Conservation (phyloP, 2,329 filamentous ascomycete species). For the Fusarium sp. region DNA sequence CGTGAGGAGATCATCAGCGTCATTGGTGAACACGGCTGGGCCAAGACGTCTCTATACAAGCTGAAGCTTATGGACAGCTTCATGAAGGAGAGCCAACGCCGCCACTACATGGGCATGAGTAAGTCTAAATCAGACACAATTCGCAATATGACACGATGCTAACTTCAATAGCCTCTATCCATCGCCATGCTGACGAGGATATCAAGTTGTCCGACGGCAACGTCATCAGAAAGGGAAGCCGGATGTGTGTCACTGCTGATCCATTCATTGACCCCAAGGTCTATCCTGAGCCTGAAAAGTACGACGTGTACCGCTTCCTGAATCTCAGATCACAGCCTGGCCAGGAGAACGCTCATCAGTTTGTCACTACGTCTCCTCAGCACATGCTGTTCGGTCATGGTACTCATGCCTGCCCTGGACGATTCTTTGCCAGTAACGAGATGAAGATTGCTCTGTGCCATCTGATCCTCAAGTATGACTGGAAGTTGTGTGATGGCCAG, state of each 20-base stretch:
- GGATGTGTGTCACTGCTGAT: not conserved
- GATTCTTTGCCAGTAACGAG: constrained; percentile 66
- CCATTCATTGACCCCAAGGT: not conserved
- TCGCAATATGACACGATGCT: not conserved
- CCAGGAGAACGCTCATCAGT: constrained; percentile 30
- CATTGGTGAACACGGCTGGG: not conserved
- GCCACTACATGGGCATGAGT: not conserved
- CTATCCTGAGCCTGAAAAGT: not conserved
- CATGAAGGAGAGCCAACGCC: not conserved
- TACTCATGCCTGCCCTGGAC: constrained; percentile 62
- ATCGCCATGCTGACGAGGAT: not conserved
- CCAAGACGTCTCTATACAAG: not conserved
- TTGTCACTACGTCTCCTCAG: not conserved
- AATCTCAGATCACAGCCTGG: constrained; percentile 46
- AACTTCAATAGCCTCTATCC: not conserved
- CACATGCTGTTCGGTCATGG: not conserved
- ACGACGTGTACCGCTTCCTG: not conserved
- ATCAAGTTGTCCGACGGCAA: not conserved
- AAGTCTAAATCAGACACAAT: not conserved
- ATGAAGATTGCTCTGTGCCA: constrained; percentile 64
- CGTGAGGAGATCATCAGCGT: not conserved
- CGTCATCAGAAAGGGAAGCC: not conserved
- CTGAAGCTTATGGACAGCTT: not conserved
- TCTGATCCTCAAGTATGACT: constrained; percentile 63
- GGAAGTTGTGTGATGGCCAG: constrained; percentile 13